phyloP scores from a whole-genome alignment of 2,329 filamentous ascomycete species.

The Alternaria tenuissima region DNA sequence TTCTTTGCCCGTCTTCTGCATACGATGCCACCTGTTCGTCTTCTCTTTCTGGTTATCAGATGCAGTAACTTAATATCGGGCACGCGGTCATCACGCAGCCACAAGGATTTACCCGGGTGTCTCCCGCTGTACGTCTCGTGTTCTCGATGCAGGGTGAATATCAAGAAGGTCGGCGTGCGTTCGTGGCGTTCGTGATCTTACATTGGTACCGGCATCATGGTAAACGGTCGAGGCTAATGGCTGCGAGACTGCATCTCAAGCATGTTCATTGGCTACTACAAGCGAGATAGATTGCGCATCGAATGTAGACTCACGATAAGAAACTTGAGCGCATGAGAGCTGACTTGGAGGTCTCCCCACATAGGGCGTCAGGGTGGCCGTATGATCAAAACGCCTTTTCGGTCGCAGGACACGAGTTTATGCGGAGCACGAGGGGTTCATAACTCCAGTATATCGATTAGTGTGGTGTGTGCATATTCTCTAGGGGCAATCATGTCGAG shows the following conservation, averaged over 20 bases:
- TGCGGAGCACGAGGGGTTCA: no score
- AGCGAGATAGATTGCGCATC: background rate
- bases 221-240: background rate
- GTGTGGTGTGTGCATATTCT: background rate
- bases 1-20: no score
- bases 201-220: background rate
- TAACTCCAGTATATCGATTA: background rate
- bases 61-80: background rate
- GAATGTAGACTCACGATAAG: background rate
- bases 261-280: background rate
- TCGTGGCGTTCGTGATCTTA: constrained; percentile 4
- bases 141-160: background rate
- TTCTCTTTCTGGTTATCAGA: background rate
- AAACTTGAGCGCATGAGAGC: background rate
- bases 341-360: background rate
- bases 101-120: background rate
- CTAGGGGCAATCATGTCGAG: background rate
- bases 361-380: background rate
- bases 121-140: background rate
- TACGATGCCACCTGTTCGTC: background rate
- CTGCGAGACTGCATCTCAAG: background rate
- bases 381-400: background rate
- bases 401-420: background rate
- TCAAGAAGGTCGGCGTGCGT: background rate
- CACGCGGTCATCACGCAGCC: background rate